Evolutionary conservation across 768 basidiomycete species (phyloP).

Genomic region (Strobilomyces echinocephalus): DNA sequence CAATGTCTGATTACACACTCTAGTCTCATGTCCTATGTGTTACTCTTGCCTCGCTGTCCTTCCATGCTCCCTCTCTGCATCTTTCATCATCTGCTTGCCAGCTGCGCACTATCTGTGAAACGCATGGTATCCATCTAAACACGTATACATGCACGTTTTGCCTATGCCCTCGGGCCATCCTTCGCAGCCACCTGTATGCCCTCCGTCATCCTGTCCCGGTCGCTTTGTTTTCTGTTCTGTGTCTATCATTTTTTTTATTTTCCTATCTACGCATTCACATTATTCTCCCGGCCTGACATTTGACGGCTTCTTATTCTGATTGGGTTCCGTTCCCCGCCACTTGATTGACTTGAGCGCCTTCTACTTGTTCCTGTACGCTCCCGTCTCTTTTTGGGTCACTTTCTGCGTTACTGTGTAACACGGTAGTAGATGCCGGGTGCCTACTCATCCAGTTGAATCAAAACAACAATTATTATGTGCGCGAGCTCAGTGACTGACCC

Average conservation of each 20-base stretch:
- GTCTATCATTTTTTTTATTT: conserved; percentile 29
- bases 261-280: conserved; percentile 28
- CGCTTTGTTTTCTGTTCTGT: conserved; percentile 22
- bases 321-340: conserved; percentile 11
- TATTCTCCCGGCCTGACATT: conserved; percentile 25
- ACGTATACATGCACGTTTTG: conserved; percentile 34
- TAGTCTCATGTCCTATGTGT: conserved; percentile 36
- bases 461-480: conserved; percentile 23
- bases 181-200: conserved; percentile 25
- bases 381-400: conserved; percentile 22
- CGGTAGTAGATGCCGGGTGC: conserved; percentile 33
- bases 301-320: conserved; percentile 27
- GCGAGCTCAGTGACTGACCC: too few species aligned
- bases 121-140: conserved; percentile 32
- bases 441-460: conserved; percentile 25
- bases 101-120: conserved; percentile 32
- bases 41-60: conserved; percentile 35
- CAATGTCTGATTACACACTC: conserved; percentile 37
- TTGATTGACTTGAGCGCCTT: conserved; percentile 27
- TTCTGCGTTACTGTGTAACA: conserved; percentile 32
- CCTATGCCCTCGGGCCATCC: conserved; percentile 24
- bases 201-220: conserved; percentile 15
- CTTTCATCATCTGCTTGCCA: conserved; percentile 21
- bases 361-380: conserved; percentile 30
- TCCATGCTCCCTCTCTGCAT: conserved; percentile 29